A percentile compares a stretch with the other conserved stretches of the same genome.
These are phyloP conservation scores for Fomitopsis pinicola DNA, from an alignment of 1,284 basidiomycete genomes.

Conservation along the genomic window DNA sequence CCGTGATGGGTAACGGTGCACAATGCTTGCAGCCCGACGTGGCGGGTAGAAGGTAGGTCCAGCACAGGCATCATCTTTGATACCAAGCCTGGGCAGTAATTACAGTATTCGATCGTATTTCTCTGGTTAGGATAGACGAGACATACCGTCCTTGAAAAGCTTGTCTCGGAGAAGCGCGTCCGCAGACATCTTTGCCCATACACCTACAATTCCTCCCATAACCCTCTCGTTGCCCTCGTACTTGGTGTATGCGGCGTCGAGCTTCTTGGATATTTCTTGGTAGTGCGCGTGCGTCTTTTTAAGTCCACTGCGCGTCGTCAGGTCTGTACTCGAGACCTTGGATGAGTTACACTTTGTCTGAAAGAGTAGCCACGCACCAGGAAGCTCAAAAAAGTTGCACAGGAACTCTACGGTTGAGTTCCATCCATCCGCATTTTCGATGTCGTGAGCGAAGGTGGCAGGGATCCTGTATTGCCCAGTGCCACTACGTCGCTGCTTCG, in stretches of 20 bases:
- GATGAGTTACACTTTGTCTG: not conserved
- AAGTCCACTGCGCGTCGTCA: conserved; percentile 49
- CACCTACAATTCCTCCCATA: conserved; percentile 50
- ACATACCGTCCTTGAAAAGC: conserved; percentile 48
- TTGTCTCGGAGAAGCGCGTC: conserved; percentile 56
- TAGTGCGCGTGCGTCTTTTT: conserved; percentile 60
- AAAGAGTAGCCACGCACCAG: conserved; percentile 34
- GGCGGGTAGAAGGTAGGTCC: conserved; percentile 39
- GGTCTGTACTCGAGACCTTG: conserved; percentile 32
- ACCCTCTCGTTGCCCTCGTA: conserved; percentile 21
- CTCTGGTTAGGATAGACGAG: not conserved
- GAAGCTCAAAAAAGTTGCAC: conserved; percentile 46
- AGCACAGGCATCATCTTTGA: conserved; percentile 50
- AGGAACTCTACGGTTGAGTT: conserved; percentile 40
- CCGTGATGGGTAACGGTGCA: conserved; percentile 60
- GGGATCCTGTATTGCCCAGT: conserved; percentile 6
- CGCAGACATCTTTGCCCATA: conserved; percentile 59
- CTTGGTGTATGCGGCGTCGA: conserved; percentile 33
- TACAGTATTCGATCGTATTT: not conserved
- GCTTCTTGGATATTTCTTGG: conserved; percentile 40
- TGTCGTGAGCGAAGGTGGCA: conserved; percentile 34
- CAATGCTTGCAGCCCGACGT: conserved; percentile 51
- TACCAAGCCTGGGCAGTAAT: conserved; percentile 40
- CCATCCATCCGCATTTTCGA: conserved; percentile 50
- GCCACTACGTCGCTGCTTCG: not conserved